Evolutionary conservation across 495 filamentous ascomycete genomes (phyloP).

Genomic region (Podospora didyma): DNA sequence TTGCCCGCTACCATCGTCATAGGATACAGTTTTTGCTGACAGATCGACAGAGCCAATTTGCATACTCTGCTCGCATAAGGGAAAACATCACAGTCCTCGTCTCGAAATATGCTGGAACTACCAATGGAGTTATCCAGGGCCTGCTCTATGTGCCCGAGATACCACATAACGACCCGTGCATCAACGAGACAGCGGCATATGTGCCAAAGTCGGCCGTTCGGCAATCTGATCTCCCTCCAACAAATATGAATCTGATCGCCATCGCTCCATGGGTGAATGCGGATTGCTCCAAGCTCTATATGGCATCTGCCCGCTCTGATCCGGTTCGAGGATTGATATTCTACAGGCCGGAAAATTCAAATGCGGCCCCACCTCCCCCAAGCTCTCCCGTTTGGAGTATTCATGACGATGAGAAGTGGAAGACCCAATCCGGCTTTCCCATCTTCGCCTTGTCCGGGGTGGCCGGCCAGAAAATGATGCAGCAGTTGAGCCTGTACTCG

Average conservation of each 20-base stretch:
- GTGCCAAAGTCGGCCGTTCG: conserved; percentile 75
- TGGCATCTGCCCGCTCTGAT: conserved; percentile 56
- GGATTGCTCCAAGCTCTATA: conserved; percentile 64
- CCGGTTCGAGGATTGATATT: conserved; percentile 67
- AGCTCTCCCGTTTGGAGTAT: conserved; percentile 62
- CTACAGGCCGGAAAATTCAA: conserved; percentile 60
- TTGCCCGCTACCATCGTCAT: not conserved
- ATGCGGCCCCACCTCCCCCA: conserved; percentile 55
- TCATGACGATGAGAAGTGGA: conserved; percentile 62
- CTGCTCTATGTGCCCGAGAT: conserved; percentile 81
- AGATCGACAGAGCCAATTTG: conserved; percentile 51
- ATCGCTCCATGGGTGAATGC: conserved; percentile 83
- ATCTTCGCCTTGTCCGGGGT: conserved; percentile 77
- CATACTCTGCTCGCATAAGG: conserved; percentile 58
- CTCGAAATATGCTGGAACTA: conserved; percentile 48
- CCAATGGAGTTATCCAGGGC: conserved; percentile 58
- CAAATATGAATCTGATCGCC: conserved; percentile 62
- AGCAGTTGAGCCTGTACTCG: conserved; percentile 70
- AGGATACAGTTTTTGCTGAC: not conserved
- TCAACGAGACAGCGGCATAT: conserved; percentile 48
- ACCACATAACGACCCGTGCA: conserved; percentile 51
- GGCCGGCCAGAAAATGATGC: conserved; percentile 63
- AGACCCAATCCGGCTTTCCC: conserved; percentile 59
- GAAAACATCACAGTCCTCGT: conserved; percentile 69
- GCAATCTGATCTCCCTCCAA: conserved; percentile 61